These are phyloP conservation scores for Serendipita indica DNA, from an alignment of 768 basidiomycete species.

Conservation along the genomic window DNA sequence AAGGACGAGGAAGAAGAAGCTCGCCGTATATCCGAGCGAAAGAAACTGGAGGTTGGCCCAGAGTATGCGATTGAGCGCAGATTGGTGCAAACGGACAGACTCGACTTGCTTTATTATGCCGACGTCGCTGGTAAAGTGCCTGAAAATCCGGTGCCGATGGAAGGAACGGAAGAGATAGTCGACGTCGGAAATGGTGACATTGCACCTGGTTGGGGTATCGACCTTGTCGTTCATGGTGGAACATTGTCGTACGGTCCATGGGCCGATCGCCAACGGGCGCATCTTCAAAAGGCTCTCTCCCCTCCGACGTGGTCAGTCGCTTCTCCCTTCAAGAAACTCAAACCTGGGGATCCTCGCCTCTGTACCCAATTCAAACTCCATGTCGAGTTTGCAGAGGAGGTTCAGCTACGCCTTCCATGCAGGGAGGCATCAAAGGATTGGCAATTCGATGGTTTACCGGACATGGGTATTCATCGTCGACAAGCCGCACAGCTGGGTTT, in stretches of 20 bases:
- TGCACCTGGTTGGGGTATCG: constrained; percentile 87
- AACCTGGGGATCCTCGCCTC: constrained; percentile 48
- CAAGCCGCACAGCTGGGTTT: constrained; percentile 62
- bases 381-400: constrained; percentile 63
- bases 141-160: constrained; percentile 15
- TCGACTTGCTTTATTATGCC: constrained; percentile 77
- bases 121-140: constrained; percentile 75
- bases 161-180: constrained; percentile 14
- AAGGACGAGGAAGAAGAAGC: constrained; percentile 10
- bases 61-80: constrained; percentile 86
- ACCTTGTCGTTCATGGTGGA: constrained; percentile 66
- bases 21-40: background rate
- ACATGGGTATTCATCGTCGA: constrained; percentile 31
- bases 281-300: constrained; percentile 71
- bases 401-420: constrained; percentile 73
- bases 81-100: constrained; percentile 55
- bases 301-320: constrained; percentile 61
- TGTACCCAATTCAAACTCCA: constrained; percentile 75
- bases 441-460: constrained; percentile 64
- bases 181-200: constrained; percentile 79
- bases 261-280: constrained; percentile 81
- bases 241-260: constrained; percentile 81
- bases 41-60: constrained; percentile 12
- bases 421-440: constrained; percentile 92
- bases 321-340: constrained; percentile 40